These are phyloP conservation scores for Dianthus caryophyllus DNA, from an alignment of 148 eudicot species.

Conservation along the genomic window DNA sequence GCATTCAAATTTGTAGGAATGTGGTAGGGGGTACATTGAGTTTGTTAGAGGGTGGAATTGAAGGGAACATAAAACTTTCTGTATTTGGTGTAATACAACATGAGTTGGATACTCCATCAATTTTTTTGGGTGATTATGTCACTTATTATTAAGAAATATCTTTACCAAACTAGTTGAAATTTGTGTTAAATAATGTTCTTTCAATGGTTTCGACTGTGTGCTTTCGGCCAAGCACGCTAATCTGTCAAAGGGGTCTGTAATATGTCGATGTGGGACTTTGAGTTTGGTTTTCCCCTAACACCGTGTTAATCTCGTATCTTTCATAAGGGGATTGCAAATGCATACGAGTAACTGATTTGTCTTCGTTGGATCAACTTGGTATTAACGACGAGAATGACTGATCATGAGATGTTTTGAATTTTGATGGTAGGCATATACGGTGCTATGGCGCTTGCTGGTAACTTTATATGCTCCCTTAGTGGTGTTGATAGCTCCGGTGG, in stretches of 20 bases:
- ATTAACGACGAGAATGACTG: background rate
- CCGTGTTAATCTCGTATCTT: background rate
- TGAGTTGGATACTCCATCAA: background rate
- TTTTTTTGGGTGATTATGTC: background rate
- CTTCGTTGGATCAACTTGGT: background rate
- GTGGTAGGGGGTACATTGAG: no score
- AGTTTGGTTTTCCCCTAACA: no score
- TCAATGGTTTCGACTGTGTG: background rate
- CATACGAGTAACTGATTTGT: no score
- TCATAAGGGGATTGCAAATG: background rate
- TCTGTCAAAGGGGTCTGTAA: no score
- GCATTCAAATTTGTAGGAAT: no score
- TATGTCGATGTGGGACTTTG: no score
- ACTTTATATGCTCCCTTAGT: conserved; percentile 68
- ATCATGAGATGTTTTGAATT: background rate
- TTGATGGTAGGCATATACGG: conserved; percentile 76
- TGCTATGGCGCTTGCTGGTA: conserved; percentile 91
- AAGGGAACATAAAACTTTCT: conserved; percentile 1
- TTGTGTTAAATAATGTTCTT: background rate
- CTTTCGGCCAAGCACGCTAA: no score
- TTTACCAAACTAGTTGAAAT: background rate
- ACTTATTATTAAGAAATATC: no score
- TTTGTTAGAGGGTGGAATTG: background rate
- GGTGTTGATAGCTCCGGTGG: conserved; percentile 82
- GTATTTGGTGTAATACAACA: background rate